Conservation (phyloP, 805 yeast genomes). For the Suhomyces tanzawaensis region DNA sequence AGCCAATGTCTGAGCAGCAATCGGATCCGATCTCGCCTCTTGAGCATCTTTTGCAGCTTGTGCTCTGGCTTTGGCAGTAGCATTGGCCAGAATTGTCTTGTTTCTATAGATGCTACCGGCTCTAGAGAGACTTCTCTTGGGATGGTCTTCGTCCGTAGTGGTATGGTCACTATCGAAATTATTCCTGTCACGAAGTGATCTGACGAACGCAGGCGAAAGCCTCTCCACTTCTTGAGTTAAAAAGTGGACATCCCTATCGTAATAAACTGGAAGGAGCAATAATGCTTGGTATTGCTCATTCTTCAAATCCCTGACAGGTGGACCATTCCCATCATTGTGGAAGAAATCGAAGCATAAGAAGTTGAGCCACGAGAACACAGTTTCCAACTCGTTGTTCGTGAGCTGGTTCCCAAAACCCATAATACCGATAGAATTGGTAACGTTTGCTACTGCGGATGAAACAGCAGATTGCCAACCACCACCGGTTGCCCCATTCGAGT, state of each 20-base stretch:
- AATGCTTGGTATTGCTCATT: slow-evolving; percentile 63
- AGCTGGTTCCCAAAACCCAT: slow-evolving; percentile 56
- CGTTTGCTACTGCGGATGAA: slow-evolving; percentile 49
- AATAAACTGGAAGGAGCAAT: slow-evolving; percentile 60
- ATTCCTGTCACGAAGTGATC: slow-evolving; percentile 47
- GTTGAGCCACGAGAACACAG: slow-evolving; percentile 68
- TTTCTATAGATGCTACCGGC: slow-evolving; percentile 56
- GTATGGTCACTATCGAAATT: slow-evolving; percentile 30
- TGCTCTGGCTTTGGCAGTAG: slow-evolving; percentile 56
- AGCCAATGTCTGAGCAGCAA: slow-evolving; percentile 39
- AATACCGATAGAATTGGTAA: slow-evolving; percentile 39
- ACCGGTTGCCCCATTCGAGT: neutral
- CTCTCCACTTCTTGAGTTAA: slow-evolving; percentile 59
- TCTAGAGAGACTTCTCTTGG: slow-evolving; percentile 17
- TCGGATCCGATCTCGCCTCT: slow-evolving; percentile 35
- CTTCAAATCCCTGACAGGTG: slow-evolving; percentile 61
- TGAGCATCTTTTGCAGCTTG: slow-evolving; percentile 25
- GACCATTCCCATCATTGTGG: slow-evolving; percentile 80
- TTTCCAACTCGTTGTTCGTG: slow-evolving; percentile 59
- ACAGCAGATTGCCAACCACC: slow-evolving; percentile 45
- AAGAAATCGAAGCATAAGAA: slow-evolving; percentile 69
- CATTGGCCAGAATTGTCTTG: slow-evolving; percentile 70
- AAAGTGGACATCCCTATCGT: slow-evolving; percentile 48
- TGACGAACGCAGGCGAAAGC: slow-evolving; percentile 52
- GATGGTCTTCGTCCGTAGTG: neutral